Evolutionary conservation across 805 yeast genomes (phyloP), one percentile per base, ranked within the genome.

Genomic region (Yamadazyma kitorensis): DNA sequence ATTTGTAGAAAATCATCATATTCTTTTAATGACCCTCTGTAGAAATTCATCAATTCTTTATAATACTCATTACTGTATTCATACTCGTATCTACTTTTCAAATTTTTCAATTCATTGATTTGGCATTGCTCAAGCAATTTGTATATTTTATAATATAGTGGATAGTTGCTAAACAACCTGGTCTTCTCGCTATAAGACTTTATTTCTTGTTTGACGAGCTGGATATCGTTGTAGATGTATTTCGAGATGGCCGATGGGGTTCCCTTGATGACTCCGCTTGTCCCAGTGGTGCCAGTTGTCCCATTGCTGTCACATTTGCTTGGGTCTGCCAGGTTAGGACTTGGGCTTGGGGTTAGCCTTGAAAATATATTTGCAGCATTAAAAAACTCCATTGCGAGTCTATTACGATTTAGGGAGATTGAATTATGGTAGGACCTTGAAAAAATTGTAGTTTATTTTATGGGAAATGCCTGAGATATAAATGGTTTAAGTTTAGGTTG

Each of bases 201-300:
- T 7, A 57, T 45, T 27, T 56, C 55, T n/a, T 30, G 39, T 31
- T 50, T 45, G 2, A 48, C 44, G 2, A 31, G 29, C 9, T 41
- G 39, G 9, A 56, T 52, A 35, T 56, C 61, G 22, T 50, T 40
- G 22, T 47, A 41, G 6, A 56, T 51, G 28, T 44, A 45, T 24
- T 49, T 45, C 16, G 47, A 47, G 6, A 54, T 38, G 11, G 29
- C 45, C 15, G 36, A 41, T 3, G 57, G 52, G n/a, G 53, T 36
- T 1, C 52, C 54, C 29, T 34, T 34, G 14, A 34, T n/a, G n/a
- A n/a, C n/a, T n/a, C n/a, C n/a, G n/a, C n/a, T n/a, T n/a, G n/a
- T n/a, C n/a, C n/a, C n/a, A n/a, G n/a, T n/a, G n/a, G n/a, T n/a
- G n/a, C n/a, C n/a, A 20, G 11, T 20, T 13, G 34, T 34, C 3